Conservation (phyloP, 768 basidiomycete species). For the Suillus bovinus region DNA sequence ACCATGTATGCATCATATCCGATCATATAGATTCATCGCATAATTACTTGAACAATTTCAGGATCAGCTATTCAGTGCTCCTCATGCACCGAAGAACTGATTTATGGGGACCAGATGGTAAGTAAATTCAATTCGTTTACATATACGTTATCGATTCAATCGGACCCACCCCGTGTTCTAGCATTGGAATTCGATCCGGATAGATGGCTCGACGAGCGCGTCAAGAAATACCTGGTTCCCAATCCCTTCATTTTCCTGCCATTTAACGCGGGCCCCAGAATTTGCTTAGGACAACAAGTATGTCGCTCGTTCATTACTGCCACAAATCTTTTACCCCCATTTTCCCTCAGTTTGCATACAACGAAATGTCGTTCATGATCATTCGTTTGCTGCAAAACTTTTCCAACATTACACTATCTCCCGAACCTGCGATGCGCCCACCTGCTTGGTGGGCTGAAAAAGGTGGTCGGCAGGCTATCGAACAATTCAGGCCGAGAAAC, state of each 20-base stretch:
- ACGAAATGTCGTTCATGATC: slow-evolving; percentile 35
- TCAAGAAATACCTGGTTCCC: slow-evolving; percentile 34
- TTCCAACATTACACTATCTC: slow-evolving; percentile 22
- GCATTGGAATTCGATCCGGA: slow-evolving; percentile 40
- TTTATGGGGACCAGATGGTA: slow-evolving; percentile 40
- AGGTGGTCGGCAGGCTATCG: slow-evolving; percentile 27
- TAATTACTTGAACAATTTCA: slow-evolving; percentile 6
- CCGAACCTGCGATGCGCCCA: slow-evolving; percentile 25
- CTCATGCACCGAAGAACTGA: slow-evolving; percentile 38
- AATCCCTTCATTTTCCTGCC: slow-evolving; percentile 46
- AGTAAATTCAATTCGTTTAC: neutral
- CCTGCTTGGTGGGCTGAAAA: slow-evolving; percentile 29
- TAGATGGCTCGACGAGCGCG: slow-evolving; percentile 39
- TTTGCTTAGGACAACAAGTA: slow-evolving; percentile 40
- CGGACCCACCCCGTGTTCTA: neutral
- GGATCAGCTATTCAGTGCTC: slow-evolving; percentile 30
- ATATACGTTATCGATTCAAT: neutral
- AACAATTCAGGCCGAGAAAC: slow-evolving; percentile 26
- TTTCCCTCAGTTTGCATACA: slow-evolving; percentile 34
- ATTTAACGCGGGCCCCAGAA: slow-evolving; percentile 42
- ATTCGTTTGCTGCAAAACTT: slow-evolving; percentile 31
- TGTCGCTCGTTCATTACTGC: slow-evolving; percentile 16
- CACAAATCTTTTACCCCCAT: slow-evolving; percentile 4
- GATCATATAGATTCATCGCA: neutral
- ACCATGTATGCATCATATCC: slow-evolving; percentile 18